Conservation (phyloP, 2,329 filamentous ascomycete species). For the Monosporascus sp. region DNA sequence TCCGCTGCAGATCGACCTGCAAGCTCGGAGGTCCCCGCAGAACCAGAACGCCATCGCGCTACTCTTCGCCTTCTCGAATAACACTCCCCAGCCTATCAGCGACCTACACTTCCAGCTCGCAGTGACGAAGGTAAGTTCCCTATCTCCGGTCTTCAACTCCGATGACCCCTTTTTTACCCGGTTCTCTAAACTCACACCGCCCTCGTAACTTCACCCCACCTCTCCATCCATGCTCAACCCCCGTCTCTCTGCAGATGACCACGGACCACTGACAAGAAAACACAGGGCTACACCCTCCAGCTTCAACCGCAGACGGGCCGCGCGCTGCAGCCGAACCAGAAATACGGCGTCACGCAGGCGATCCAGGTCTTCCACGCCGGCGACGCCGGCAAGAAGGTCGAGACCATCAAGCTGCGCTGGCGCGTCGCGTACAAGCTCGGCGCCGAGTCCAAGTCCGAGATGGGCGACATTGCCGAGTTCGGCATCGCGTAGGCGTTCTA, state of each 20-base stretch:
- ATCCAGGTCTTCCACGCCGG: slow-evolving; percentile 72
- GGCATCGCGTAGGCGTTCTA: slow-evolving; percentile 53
- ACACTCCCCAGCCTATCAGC: slow-evolving; percentile 61
- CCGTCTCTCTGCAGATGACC: neutral
- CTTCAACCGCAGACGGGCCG: slow-evolving; percentile 83
- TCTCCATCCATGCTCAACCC: slow-evolving; percentile 3
- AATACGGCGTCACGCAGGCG: slow-evolving; percentile 71
- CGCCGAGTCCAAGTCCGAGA: slow-evolving; percentile 64
- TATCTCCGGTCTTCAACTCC: neutral
- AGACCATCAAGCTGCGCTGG: slow-evolving; percentile 84
- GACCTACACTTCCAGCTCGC: slow-evolving; percentile 89
- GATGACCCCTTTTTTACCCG: neutral
- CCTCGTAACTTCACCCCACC: neutral
- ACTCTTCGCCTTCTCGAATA: slow-evolving; percentile 79
- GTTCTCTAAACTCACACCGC: neutral
- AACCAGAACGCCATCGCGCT: slow-evolving; percentile 59
- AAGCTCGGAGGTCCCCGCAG: slow-evolving; percentile 55
- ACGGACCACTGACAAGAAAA: slow-evolving; percentile 10
- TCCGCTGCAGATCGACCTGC: slow-evolving; percentile 66
- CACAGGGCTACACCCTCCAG: slow-evolving; percentile 70
- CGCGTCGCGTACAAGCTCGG: slow-evolving; percentile 74
- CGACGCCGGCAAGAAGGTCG: slow-evolving; percentile 61
- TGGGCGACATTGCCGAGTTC: slow-evolving; percentile 77
- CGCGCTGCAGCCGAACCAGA: slow-evolving; percentile 65
- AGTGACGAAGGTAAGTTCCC: slow-evolving; percentile 71